A percentile compares a stretch with the other conserved stretches of the same genome.
Evolutionary conservation across 2,329 filamentous ascomycete species (phyloP).

Genomic region (Eutypella sp.): DNA sequence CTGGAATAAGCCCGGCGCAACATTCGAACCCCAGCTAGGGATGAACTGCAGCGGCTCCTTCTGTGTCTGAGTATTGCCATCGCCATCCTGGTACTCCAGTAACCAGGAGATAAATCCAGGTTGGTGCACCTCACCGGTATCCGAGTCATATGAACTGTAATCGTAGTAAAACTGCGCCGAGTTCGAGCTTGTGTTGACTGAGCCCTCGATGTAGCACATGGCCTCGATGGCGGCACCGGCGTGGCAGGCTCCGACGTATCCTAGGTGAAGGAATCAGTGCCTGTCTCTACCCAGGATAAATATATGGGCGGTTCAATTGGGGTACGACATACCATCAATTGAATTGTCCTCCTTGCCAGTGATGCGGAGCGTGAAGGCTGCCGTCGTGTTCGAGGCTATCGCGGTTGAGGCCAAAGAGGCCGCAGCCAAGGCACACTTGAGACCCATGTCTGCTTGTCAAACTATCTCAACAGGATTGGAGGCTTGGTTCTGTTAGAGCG

Average conservation of each 20-base stretch:
- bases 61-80: slow-evolving; percentile 4
- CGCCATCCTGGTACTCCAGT: slow-evolving; percentile 7
- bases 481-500: no score
- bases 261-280: slow-evolving; percentile 4
- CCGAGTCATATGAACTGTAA: slow-evolving; percentile 11
- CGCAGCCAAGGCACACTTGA: background rate
- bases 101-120: slow-evolving; percentile 15
- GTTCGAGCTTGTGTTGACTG: slow-evolving; percentile 3
- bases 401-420: slow-evolving; percentile 12
- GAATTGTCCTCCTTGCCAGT: slow-evolving; percentile 16
- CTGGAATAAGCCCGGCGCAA: slow-evolving; percentile 14
- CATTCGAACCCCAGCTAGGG: slow-evolving; percentile 15
- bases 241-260: slow-evolving; percentile 18
- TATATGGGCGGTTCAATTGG: background rate
- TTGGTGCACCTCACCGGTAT: slow-evolving; percentile 12
- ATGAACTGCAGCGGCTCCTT: slow-evolving; percentile 11
- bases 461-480: background rate
- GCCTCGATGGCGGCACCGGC: slow-evolving; percentile 18
- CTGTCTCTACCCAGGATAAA: background rate
- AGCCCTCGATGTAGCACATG: slow-evolving; percentile 16
- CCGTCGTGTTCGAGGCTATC: slow-evolving; percentile 14
- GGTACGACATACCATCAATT: slow-evolving; percentile 16
- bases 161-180: slow-evolving; percentile 20
- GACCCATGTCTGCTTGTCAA: background rate
- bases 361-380: slow-evolving; percentile 16